Evolutionary conservation across 2,329 filamentous ascomycete species (phyloP).

Genomic region (Chrysosphaeria jannelii): DNA sequence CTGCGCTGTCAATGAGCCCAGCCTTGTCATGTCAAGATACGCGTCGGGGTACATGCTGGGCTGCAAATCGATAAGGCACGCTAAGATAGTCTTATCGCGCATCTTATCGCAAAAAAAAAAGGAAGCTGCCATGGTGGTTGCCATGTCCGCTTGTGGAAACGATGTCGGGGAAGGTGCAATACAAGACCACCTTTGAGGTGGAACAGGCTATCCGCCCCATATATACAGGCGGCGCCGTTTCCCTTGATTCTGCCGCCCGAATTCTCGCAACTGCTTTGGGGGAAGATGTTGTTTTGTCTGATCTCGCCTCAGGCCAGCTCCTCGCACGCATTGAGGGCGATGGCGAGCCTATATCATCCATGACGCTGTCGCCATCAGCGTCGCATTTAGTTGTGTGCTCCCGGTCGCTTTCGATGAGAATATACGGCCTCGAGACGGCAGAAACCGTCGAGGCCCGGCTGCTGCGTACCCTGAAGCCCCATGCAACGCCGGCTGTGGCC

Average conservation of each 20-base stretch:
- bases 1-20: constrained; percentile 24
- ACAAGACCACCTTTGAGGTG: constrained; percentile 74
- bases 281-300: constrained; percentile 69
- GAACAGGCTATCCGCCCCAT: constrained; percentile 66
- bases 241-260: constrained; percentile 51
- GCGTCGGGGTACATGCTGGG: too few relatives aligned
- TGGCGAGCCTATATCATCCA: constrained; percentile 48
- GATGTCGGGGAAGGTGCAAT: constrained; percentile 30
- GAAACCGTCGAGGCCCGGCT: constrained; percentile 33
- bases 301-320: constrained; percentile 55
- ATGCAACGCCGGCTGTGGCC: constrained; percentile 68
- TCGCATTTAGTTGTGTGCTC: constrained; percentile 80
- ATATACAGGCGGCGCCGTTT: constrained; percentile 70
- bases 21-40: constrained; percentile 20
- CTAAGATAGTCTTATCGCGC: background rate
- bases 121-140: too few relatives aligned
- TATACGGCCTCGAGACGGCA: constrained; percentile 39
- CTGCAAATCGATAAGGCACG: too few relatives aligned
- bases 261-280: constrained; percentile 73
- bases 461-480: constrained; percentile 59
- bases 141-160: too few relatives aligned
- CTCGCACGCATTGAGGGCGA: constrained; percentile 70
- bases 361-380: constrained; percentile 56
- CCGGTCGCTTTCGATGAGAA: constrained; percentile 81
- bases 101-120: constrained; percentile 1